These are phyloP conservation scores for Scleroderma citrinum DNA, from an alignment of 768 basidiomycete genomes.

Conservation along the genomic window DNA sequence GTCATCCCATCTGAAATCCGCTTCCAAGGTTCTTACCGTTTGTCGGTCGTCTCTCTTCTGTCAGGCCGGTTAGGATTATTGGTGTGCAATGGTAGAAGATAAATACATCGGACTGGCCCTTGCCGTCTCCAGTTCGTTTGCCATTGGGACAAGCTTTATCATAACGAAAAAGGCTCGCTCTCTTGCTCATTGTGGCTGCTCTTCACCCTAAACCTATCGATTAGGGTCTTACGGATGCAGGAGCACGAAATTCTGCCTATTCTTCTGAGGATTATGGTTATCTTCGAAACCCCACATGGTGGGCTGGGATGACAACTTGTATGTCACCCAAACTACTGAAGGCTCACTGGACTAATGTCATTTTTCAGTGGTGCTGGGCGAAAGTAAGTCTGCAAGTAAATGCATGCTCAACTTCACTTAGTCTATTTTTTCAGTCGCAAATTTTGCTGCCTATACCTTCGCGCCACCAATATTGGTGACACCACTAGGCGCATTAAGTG, in stretches of 20 bases:
- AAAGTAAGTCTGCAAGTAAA: constrained; percentile 49
- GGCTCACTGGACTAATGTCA: constrained; percentile 1
- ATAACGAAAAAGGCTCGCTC: constrained; percentile 92
- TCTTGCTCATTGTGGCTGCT: not conserved
- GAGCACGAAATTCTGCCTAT: constrained; percentile 46
- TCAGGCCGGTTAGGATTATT: not conserved
- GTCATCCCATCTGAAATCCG: not conserved
- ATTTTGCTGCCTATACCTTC: constrained; percentile 96
- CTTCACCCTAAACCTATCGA: constrained; percentile 10
- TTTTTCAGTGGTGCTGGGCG: constrained; percentile 84
- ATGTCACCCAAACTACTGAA: constrained; percentile 31
- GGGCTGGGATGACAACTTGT: constrained; percentile 93
- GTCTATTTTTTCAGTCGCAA: constrained; percentile 47
- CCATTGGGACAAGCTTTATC: constrained; percentile 95
- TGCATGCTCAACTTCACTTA: not conserved
- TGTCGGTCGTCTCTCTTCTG: not conserved
- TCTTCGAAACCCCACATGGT: constrained; percentile 91
- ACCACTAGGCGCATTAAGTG: constrained; percentile 93
- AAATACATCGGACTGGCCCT: constrained; percentile 93
- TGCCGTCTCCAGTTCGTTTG: constrained; percentile 76
- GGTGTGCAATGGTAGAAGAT: constrained; percentile 66
- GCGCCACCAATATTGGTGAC: constrained; percentile 98
- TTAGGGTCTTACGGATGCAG: constrained; percentile 88
- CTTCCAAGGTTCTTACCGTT: not conserved
- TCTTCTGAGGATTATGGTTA: constrained; percentile 79